A percentile compares a stretch with the other conserved stretches of the same genome.
phyloP scores from a whole-genome alignment of 2,329 filamentous ascomycete species.

The Colletotrichum melonis region DNA sequence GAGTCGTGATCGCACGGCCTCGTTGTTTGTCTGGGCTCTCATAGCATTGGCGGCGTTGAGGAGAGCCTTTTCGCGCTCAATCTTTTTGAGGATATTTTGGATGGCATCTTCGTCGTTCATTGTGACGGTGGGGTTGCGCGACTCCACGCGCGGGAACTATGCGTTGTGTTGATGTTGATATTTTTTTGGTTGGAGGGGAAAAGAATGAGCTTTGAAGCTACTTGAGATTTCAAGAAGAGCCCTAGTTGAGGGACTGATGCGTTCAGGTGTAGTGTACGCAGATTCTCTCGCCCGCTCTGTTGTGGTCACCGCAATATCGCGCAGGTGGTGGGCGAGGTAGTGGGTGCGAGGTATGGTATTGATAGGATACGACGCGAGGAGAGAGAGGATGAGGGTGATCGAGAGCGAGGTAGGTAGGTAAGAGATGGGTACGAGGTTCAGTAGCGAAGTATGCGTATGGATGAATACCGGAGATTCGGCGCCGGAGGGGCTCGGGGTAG shows the following conservation, averaged over 20 bases:
- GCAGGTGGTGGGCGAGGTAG: background rate
- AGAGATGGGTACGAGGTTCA: background rate
- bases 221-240: background rate
- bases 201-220: background rate
- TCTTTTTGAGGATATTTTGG: conserved; percentile 93
- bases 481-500: conserved; percentile 27
- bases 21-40: conserved; percentile 96
- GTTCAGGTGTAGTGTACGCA: background rate
- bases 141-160: conserved; percentile 48
- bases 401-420: background rate
- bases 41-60: conserved; percentile 95
- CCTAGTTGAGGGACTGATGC: background rate
- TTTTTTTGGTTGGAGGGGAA: background rate
- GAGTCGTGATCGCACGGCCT: conserved; percentile 87
- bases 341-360: conserved; percentile 1
- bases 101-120: conserved; percentile 75
- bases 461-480: conserved; percentile 25
- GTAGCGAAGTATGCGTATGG: background rate
- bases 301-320: background rate
- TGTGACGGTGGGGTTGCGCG: conserved; percentile 51
- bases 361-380: background rate
- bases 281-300: background rate
- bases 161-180: background rate
- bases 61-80: conserved; percentile 95
- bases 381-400: background rate